Conservation (phyloP, 2,329 filamentous ascomycete species). For the Diaporthe citrichinensis region DNA sequence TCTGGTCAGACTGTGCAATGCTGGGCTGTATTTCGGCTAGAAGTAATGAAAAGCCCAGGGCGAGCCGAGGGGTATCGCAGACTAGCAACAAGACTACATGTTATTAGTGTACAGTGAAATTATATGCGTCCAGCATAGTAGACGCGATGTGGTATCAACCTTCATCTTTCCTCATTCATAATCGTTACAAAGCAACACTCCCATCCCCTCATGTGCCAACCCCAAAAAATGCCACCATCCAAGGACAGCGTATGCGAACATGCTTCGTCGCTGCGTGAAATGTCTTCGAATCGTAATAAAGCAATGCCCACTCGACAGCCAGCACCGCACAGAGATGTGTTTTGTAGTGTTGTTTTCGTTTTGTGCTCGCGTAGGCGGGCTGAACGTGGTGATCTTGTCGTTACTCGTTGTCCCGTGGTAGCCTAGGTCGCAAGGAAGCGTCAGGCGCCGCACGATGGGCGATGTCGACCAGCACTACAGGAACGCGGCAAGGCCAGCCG, state of each 20-base stretch:
- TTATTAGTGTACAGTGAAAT: constrained; percentile 30
- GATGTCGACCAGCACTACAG: constrained; percentile 42
- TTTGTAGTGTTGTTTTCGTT: not conserved
- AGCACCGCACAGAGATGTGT: constrained; percentile 24
- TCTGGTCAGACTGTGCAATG: constrained; percentile 9
- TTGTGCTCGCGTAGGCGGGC: not conserved
- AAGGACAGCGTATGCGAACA: not conserved
- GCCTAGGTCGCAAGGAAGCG: not conserved
- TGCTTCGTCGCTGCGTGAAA: constrained; percentile 13
- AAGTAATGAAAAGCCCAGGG: constrained; percentile 17
- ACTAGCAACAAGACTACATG: constrained; percentile 22
- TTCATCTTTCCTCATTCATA: constrained; percentile 19
- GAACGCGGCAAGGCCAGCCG: constrained; percentile 46
- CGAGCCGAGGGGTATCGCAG: constrained; percentile 31
- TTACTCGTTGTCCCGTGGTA: not conserved
- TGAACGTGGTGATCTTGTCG: constrained; percentile 9
- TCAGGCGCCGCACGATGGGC: not conserved
- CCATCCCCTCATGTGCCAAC: not conserved
- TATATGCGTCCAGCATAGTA: constrained; percentile 29
- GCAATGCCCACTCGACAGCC: constrained; percentile 13
- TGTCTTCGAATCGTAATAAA: constrained; percentile 29
- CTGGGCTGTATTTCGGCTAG: constrained; percentile 16
- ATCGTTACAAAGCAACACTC: constrained; percentile 8
- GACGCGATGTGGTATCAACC: constrained; percentile 29
- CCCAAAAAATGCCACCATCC: not conserved